Evolutionary conservation across 1,139 yeast genomes (phyloP), one percentile per base, ranked within the genome.

Genomic region (Saccharomyces pastorianus): DNA sequence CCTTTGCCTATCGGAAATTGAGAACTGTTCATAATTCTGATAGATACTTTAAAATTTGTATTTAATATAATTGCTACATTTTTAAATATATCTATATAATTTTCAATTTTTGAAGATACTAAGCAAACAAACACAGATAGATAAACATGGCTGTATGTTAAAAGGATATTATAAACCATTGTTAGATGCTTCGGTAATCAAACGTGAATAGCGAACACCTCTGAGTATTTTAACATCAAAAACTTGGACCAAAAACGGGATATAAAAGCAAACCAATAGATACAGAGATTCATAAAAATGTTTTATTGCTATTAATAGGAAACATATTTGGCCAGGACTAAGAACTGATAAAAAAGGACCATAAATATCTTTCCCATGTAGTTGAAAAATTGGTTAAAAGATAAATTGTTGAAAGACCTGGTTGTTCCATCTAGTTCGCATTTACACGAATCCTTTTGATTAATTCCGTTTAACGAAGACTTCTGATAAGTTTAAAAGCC

Each of bases 51-150:
- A 38, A 17, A 38, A 38, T 13, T 17, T 38, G 13, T 17, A 38
- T 8, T 17, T 38, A 17, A 38, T 38, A 17, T 17, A 38, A 3
- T 17, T 38, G 4, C 44, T 17, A 38, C 44, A 8, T 5, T 38
- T 38, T 17, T 11, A 9, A 5, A 9, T 38, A 2, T 9, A 38
- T 17, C 4, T 2, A 1, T 9, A 4, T 38, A 7, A 3, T 17
- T 3, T 4, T 9, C 5, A 38, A 13, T 2, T 4, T 17, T 34
- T 17, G 4, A 17, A 38, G 13, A 38, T 1, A 6, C 2, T 4
- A 38, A 38, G 44, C 44, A 38, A 38, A 38, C 25, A 38, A 38
- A 38, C 44, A 38, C 44, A 38, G 44, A 38, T 38, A 38, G 44
- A 38, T 7, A 9, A 38, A 38, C 44, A 38, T 38, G 44, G 44